phyloP scores from a whole-genome alignment of 2,329 filamentous ascomycete genomes.

The Arthrobotrys conoides region DNA sequence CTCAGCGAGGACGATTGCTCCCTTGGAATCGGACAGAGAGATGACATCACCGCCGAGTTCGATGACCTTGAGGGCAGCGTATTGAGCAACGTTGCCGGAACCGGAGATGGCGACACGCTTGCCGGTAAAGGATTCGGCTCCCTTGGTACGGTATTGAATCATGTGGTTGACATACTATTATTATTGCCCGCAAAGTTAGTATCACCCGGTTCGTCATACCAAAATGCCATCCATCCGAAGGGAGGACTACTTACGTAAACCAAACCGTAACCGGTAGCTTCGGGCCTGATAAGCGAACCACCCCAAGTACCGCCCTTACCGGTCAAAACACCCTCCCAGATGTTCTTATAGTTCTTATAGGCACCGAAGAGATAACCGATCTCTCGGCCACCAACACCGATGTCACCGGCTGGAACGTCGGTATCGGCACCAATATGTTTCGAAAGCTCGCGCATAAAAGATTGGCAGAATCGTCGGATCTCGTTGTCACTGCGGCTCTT shows the following conservation, averaged over 20 bases:
- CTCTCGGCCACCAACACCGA: conserved; percentile 91
- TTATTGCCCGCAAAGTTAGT: conserved; percentile 3
- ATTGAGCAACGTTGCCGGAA: conserved; percentile 98
- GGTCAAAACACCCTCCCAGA: conserved; percentile 95
- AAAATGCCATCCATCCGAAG: not conserved
- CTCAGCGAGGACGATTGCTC: conserved; percentile 79
- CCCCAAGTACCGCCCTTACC: conserved; percentile 96
- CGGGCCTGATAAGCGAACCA: conserved; percentile 91
- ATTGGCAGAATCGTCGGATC: conserved; percentile 95
- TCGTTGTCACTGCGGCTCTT: conserved; percentile 98
- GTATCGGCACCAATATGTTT: conserved; percentile 97
- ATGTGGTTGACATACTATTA: conserved; percentile 87
- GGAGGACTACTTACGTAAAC: conserved; percentile 77
- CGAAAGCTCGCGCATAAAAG: conserved; percentile 96
- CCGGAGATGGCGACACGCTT: conserved; percentile 97
- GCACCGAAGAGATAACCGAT: conserved; percentile 95
- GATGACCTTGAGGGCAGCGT: conserved; percentile 94
- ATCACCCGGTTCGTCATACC: conserved; percentile 9
- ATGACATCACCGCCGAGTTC: conserved; percentile 94
- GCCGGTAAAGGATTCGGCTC: conserved; percentile 85
- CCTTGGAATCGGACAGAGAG: conserved; percentile 93
- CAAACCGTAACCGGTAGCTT: conserved; percentile 96
- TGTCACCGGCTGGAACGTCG: conserved; percentile 96
- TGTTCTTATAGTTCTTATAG: conserved; percentile 88
- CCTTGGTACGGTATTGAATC: conserved; percentile 85